A percentile compares a stretch with the other conserved stretches of the same genome.
Conservation (phyloP, 768 basidiomycete species). For the Leccinum pellstonianum region DNA sequence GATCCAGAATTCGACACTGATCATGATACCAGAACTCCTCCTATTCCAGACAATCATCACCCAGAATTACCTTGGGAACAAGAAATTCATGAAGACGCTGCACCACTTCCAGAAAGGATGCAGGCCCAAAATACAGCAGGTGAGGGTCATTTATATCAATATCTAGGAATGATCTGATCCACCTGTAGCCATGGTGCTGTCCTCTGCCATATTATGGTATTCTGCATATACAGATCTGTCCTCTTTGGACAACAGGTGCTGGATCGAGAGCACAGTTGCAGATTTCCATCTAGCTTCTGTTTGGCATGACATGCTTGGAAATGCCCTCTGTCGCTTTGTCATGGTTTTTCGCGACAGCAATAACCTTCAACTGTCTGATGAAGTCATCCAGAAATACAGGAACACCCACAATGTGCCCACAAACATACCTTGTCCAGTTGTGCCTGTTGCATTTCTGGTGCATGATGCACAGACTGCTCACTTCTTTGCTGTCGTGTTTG, state of each 20-base stretch:
- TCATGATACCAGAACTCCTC: too few relatives aligned
- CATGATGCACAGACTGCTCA: background rate
- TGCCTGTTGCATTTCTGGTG: background rate
- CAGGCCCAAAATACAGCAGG: background rate
- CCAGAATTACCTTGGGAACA: background rate
- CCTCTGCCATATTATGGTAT: background rate
- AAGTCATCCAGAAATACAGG: background rate
- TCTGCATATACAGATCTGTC: background rate
- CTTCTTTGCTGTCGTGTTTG: background rate
- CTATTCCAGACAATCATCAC: too few relatives aligned
- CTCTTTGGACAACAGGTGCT: background rate
- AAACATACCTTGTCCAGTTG: background rate
- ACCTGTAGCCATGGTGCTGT: background rate
- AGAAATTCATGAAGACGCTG: background rate
- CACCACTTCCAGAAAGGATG: background rate
- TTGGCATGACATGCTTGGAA: background rate
- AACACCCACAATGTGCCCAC: background rate
- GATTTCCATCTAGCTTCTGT: slow-evolving; percentile 6
- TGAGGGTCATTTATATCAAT: background rate
- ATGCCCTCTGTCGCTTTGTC: background rate
- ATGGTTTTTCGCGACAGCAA: background rate
- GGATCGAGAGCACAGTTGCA: slow-evolving; percentile 1
- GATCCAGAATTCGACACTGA: too few relatives aligned
- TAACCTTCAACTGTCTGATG: background rate
- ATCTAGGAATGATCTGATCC: background rate